Base-by-base conservation (phyloP, 2,329 filamentous ascomycete species). In the Trichoderma citrinoviride region DNA sequence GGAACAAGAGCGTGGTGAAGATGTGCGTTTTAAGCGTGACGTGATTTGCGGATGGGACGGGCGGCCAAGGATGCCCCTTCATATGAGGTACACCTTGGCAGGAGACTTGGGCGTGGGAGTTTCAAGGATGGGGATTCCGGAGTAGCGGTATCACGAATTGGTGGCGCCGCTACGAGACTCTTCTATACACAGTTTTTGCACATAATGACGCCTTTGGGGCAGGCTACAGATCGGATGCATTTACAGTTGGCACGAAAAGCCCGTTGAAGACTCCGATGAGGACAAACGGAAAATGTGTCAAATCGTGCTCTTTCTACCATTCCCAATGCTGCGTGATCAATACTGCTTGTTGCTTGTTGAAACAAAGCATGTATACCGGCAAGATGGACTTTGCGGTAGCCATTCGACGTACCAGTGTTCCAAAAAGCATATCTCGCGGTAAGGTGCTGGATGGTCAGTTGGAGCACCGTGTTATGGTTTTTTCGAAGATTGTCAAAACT, bases 1-100 rank as follows among this genome's bases (percentile, higher is more conserved):
- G 49, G 33, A 37, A 37, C 33, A 37, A 37, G 49, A 33, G 58
- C 25, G 8, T 54, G 49, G 58, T 62, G 49, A 62, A 62, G 58
- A 53, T 44, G 14, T n/a, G 37, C 23, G 40, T 44, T 44, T 62
- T 43, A 53, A 54, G 49, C 27, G 49, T 54, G 49, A 62, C 27
- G 49, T 62, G 49, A 62, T 62, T 27, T 53, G 7, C 40, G 23
- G 49, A 46, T 19, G 37, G 49, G 49, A 46, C 53, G 27, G 40
- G 37, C 17, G 57, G 57, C 57, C 15, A 43, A 52, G 46, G 57
- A 52, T 27, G 37, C 23, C 25, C 3, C 37, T n/a, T n/a, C n/a
- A 60, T 60, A 40, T 17, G 29, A 33, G 23, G n/a, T 7, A 41
- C 29, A 17, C 57, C 37, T 19, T 23, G 33, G 37, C 33, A 33